Evolutionary conservation across 2,329 filamentous ascomycete species (phyloP).

Genomic region (Trichoderma sp.): DNA sequence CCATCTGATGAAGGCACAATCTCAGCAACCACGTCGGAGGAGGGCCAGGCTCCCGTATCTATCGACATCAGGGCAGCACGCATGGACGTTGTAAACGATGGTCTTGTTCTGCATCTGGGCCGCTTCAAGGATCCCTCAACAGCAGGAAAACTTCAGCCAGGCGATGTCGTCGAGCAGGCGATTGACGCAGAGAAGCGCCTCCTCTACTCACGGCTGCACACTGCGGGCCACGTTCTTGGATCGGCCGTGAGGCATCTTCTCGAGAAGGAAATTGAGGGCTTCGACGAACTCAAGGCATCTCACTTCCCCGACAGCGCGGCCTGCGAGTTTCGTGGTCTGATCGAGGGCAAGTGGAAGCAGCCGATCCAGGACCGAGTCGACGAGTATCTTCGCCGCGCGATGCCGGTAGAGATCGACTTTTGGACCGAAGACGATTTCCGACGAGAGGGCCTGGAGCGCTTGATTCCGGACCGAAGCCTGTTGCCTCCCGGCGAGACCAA

Average conservation of each 20-base stretch:
- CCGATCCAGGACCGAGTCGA: slow-evolving; percentile 61
- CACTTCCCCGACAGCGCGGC: slow-evolving; percentile 67
- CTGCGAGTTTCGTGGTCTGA: slow-evolving; percentile 66
- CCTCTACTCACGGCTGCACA: slow-evolving; percentile 68
- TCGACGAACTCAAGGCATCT: slow-evolving; percentile 68
- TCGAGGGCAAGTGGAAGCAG: slow-evolving; percentile 61
- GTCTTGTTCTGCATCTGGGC: slow-evolving; percentile 65
- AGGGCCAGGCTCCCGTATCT: not conserved
- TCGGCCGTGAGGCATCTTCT: slow-evolving; percentile 61
- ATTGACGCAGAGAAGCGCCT: slow-evolving; percentile 61
- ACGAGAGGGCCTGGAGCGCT: slow-evolving; percentile 50
- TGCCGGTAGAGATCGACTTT: slow-evolving; percentile 61
- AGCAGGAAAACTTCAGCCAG: slow-evolving; percentile 33
- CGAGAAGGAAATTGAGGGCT: slow-evolving; percentile 48
- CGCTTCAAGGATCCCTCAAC: slow-evolving; percentile 42
- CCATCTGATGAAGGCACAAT: slow-evolving; percentile 66
- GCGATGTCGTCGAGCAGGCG: slow-evolving; percentile 47
- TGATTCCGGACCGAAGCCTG: slow-evolving; percentile 51
- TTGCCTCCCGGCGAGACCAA: slow-evolving; percentile 49
- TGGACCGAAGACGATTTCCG: slow-evolving; percentile 65
- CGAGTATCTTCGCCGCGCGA: slow-evolving; percentile 52
- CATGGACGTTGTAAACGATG: slow-evolving; percentile 48
- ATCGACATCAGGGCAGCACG: slow-evolving; percentile 58
- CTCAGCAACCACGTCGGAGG: slow-evolving; percentile 36
- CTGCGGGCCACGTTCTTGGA: slow-evolving; percentile 70